A percentile compares a stretch with the other conserved stretches of the same genome.
Conservation (phyloP, 345 rosid species). For the Populus alba region DNA sequence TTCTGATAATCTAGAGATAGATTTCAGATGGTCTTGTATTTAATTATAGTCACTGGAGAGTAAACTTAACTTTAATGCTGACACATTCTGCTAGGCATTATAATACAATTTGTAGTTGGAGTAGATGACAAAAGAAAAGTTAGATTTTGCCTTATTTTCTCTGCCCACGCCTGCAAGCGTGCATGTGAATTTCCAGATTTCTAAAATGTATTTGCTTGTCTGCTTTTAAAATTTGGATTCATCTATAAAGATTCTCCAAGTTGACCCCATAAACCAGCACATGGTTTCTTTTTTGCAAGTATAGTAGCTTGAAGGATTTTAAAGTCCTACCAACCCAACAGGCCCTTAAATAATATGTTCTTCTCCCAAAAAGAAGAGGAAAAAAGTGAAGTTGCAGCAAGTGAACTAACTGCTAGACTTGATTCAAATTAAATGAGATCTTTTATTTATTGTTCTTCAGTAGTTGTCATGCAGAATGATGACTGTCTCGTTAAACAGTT, state of each 20-base stretch:
- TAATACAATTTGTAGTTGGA: not conserved
- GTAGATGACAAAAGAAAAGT: constrained; percentile 35
- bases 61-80: constrained; percentile 15
- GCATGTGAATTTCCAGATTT: constrained; percentile 49
- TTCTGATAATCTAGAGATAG: not conserved
- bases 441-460: no score
- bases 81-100: constrained; percentile 19
- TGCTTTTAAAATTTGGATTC: constrained; percentile 33
- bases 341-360: not conserved
- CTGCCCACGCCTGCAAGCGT: constrained; percentile 44
- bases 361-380: no score
- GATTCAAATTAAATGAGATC: no score
- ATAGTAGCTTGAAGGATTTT: not conserved
- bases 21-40: constrained; percentile 15
- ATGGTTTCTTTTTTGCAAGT: not conserved
- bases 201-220: constrained; percentile 36
- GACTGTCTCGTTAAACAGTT: no score
- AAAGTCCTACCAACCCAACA: not conserved
- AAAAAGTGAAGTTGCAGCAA: no score
- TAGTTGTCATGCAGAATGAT: no score
- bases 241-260: constrained; percentile 15
- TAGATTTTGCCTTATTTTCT: constrained; percentile 13
- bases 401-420: no score
- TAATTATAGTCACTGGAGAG: constrained; percentile 8
- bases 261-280: constrained; percentile 7